Base-by-base conservation (phyloP, 2,329 filamentous ascomycete species). In the Colletotrichum gigasporum region DNA sequence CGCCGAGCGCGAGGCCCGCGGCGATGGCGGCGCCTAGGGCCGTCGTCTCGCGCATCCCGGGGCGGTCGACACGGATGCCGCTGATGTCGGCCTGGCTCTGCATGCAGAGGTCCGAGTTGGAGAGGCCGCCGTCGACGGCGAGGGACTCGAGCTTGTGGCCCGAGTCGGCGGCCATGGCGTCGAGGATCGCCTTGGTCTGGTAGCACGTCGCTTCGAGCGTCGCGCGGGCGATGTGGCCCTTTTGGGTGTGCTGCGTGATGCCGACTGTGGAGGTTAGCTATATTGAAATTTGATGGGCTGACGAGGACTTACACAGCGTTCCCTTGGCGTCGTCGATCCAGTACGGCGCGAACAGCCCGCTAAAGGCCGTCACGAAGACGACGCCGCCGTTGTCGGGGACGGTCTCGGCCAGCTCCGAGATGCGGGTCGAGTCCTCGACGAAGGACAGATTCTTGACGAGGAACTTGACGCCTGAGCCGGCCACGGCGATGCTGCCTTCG, bases 251-350 rank as follows among this genome's bases (percentile, higher is more conserved):
- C 71, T 94, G 91, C 0, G 93, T 96, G 68, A 96, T 90, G 48
- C 93, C 93, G 71, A 95, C 88, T 88, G 65, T 56, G 42, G n/a
- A 22, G 16, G 30, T n/a, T n/a, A n/a, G n/a, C n/a, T n/a, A n/a
- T n/a, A n/a, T n/a, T n/a, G n/a, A n/a, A n/a, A 7, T 16, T 20
- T 28, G 50, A 7, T 14, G 12, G n/a, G 22, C 14, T 3, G 2
- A 12, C 8, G 18, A 1, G 30, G 22, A 81, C 85, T 79, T 80
- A 89, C 86, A 94, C 59, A 96, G 88, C 5, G 94, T 97, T 63
- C 94, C 94, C 75, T 94, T 91, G 18, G 93, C 93, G 78, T 96
- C 92, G 74, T 97, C 93, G 66, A 97, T 95, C 94, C 94, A 97
- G 78, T 97, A 97, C 0, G 94, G 94, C 1, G 94, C 94, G 74